Evolutionary conservation across 2,329 filamentous ascomycete genomes (phyloP).

Genomic region (Ophiocordyceps australis): DNA sequence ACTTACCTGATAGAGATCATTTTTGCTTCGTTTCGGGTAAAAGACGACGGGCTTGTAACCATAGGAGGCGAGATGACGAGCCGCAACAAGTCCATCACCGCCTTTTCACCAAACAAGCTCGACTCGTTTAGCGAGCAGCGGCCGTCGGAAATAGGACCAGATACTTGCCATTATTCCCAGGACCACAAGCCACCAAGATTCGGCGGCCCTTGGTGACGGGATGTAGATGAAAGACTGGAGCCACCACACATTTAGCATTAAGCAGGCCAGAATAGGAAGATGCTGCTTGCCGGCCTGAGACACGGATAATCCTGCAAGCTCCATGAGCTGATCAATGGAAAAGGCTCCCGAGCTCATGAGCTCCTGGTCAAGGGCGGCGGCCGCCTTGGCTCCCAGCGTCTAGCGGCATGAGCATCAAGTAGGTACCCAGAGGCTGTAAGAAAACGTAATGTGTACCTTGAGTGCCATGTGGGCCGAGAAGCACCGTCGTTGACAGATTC

Average conservation of each 20-base stretch:
- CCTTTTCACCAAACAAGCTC: too few species aligned
- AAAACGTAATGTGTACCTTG: too few species aligned
- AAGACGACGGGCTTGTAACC: constrained; percentile 80
- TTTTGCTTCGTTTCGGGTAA: constrained; percentile 84
- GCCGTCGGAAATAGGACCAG: too few species aligned
- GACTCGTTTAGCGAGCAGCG: too few species aligned
- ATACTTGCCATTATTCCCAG: constrained; percentile 50
- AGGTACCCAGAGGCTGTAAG: not conserved
- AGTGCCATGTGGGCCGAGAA: constrained; percentile 13
- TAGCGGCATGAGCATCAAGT: constrained; percentile 14
- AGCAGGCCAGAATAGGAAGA: too few species aligned
- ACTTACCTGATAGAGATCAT: constrained; percentile 71
- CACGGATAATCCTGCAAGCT: constrained; percentile 81
- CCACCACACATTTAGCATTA: constrained; percentile 1
- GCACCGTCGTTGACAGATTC: too few species aligned
- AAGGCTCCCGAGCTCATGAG: constrained; percentile 82
- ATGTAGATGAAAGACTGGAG: constrained; percentile 64
- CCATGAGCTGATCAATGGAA: constrained; percentile 94
- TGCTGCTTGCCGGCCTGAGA: constrained; percentile 60
- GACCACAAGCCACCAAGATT: constrained; percentile 80
- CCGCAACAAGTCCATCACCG: constrained; percentile 86
- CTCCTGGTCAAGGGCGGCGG: constrained; percentile 77
- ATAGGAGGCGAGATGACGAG: constrained; percentile 79
- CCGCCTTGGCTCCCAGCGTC: constrained; percentile 78
- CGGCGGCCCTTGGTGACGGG: constrained; percentile 52